phyloP scores from a whole-genome alignment of 225 moss, liverwort and hornwort species.

The Sphagnum contortum region DNA sequence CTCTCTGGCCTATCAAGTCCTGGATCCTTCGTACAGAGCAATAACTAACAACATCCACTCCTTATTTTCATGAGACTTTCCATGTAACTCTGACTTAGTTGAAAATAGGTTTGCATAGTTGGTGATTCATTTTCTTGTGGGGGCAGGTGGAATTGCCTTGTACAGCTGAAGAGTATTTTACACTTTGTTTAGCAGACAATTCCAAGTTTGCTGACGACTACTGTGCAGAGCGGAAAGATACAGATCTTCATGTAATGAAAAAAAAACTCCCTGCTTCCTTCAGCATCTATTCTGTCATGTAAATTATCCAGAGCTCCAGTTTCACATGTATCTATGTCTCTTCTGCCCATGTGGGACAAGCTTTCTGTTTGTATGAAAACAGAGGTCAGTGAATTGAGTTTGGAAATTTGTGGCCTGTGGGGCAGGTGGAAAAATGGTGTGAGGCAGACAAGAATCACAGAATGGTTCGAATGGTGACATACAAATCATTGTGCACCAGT shows the following conservation, averaged over 20 bases:
- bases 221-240: constrained; percentile 58
- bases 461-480: constrained; percentile 61
- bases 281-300: too few species aligned
- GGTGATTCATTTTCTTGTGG: too few species aligned
- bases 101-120: neutral
- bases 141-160: constrained; percentile 65
- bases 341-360: too few species aligned
- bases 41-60: too few species aligned
- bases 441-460: constrained; percentile 56
- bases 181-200: constrained; percentile 37
- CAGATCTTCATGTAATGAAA: constrained; percentile 38
- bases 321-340: too few species aligned
- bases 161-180: constrained; percentile 54
- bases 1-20: too few species aligned
- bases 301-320: too few species aligned
- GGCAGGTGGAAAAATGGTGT: constrained; percentile 53
- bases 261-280: too few species aligned
- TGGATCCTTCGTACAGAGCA: too few species aligned
- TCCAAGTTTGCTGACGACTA: constrained; percentile 50
- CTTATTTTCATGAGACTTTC: too few species aligned
- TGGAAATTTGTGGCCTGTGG: neutral
- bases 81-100: too few species aligned
- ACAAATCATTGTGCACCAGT: constrained; percentile 61
- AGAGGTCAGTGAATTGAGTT: neutral
- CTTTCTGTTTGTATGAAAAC: too few species aligned